Evolutionary conservation across 495 filamentous ascomycete genomes (phyloP).

Genomic region (Trichoderma orchidacearum): DNA sequence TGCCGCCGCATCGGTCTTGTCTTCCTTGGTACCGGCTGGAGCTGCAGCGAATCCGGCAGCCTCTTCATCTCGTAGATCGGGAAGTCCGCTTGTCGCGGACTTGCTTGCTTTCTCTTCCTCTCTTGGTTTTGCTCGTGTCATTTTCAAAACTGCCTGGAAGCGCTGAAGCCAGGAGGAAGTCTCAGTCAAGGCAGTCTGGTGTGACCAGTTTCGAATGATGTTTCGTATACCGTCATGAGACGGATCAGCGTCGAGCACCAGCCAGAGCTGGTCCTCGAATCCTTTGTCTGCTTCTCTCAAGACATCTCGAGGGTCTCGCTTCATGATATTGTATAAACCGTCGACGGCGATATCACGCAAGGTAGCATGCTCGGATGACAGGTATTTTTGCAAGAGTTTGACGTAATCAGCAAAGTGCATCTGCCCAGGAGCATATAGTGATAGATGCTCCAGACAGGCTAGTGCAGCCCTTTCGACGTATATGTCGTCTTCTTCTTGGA

Average conservation of each 20-base stretch:
- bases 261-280: conserved; percentile 86
- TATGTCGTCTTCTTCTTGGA: conserved; percentile 62
- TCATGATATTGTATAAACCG: conserved; percentile 89
- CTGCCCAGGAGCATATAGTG: conserved; percentile 77
- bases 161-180: conserved; percentile 74
- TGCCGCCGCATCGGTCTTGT: conserved; percentile 41
- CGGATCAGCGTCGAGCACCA: conserved; percentile 65
- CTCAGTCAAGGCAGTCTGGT: conserved; percentile 67
- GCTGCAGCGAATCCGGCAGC: conserved; percentile 84
- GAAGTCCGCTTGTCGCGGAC: conserved; percentile 19
- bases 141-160: conserved; percentile 79
- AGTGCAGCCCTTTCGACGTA: conserved; percentile 66
- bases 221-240: conserved; percentile 62
- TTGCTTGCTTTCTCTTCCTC: conserved; percentile 35
- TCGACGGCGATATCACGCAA: conserved; percentile 73
- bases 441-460: conserved; percentile 78
- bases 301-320: conserved; percentile 70
- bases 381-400: conserved; percentile 59
- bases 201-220: conserved; percentile 81
- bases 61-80: conserved; percentile 85
- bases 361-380: conserved; percentile 49
- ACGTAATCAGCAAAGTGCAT: conserved; percentile 78
- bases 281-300: conserved; percentile 56
- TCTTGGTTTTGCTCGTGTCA: conserved; percentile 44
- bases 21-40: conserved; percentile 48